A percentile compares a stretch with the other conserved stretches of the same genome.
Conservation (phyloP, 108 stramenopile species). For the Nitzschia putrida region DNA sequence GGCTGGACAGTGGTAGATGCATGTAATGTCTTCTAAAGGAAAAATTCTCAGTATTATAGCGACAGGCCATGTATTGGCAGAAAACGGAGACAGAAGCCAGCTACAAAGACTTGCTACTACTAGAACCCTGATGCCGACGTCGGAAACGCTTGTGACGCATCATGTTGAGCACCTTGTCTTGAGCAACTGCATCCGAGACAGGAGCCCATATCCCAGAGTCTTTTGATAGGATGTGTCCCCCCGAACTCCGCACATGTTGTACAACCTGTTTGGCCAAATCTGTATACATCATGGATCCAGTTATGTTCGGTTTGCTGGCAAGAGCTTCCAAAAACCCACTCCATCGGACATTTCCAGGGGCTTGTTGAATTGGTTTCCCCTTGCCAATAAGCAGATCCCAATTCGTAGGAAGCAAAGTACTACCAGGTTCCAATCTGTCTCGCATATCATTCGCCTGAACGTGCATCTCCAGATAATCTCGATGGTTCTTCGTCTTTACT, state of each 20-base stretch:
- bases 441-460: not conserved
- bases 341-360: slow-evolving; percentile 19
- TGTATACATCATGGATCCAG: slow-evolving; percentile 15
- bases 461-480: slow-evolving; percentile 13
- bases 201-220: slow-evolving; percentile 17
- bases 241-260: not conserved
- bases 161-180: slow-evolving; percentile 15
- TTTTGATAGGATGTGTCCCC: slow-evolving; percentile 17
- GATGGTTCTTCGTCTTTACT: slow-evolving; percentile 30
- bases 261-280: slow-evolving; percentile 10
- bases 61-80: no score
- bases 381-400: slow-evolving; percentile 34
- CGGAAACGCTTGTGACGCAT: slow-evolving; percentile 29
- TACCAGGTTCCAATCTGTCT: not conserved
- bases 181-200: slow-evolving; percentile 12
- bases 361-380: slow-evolving; percentile 29
- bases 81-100: no score
- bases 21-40: not conserved
- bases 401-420: not conserved
- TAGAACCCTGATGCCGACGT: no score
- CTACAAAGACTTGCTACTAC: no score
- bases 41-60: no score
- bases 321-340: slow-evolving; percentile 11
- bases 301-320: not conserved
- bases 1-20: slow-evolving; percentile 27